Base-by-base conservation (phyloP, 139 green algal genomes). In the Gonium pectorale region DNA sequence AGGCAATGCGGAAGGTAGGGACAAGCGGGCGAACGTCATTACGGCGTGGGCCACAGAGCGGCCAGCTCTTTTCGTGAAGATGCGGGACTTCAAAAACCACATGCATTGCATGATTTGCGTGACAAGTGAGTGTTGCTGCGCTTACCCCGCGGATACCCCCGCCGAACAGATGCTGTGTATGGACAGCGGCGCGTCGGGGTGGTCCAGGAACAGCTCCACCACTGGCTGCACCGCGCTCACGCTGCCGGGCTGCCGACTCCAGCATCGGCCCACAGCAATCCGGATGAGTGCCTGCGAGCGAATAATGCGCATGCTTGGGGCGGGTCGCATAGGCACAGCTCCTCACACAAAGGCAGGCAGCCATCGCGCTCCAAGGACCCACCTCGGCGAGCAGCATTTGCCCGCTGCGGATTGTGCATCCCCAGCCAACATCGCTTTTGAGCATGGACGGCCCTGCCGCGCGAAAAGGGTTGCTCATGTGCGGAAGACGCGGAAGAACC, bases 371-470 rank as follows among this genome's bases (percentile, higher is more conserved):
- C n/a, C n/a, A n/a, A n/a, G n/a, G 3, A 24, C 80, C 3, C 68
- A 96, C 95, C 91, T 98, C 92, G 6, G 93, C 95, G 35, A 99
- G 83, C 17, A 99, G 86, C 97, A 99, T 99, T 88, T 99, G 97
- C 0, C 94, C 96, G 66, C 91, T 97, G 67, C 97, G 92, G 37
- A 99, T 85, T 19, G 98, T 99, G 90, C 97, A 99, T 44, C 97
- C 97, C 97, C 97, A 99, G 7, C 97, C 97, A 0, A 92, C 91
- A 66, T 99, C 97, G 27, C 71, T 95, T 11, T 86, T 95, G 9
- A 97, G 84, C 2, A 69, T n/a, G 2, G 49, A 54, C 0, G 66
- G 38, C 33, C 90, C 87, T 90, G 83, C 66, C 66, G 19, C 5
- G 15, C 21, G 7, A 78, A 6, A 49, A 66, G 15, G n/a, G n/a